These are phyloP conservation scores for Boletus bicolor DNA, from an alignment of 768 basidiomycete genomes.

Conservation along the genomic window DNA sequence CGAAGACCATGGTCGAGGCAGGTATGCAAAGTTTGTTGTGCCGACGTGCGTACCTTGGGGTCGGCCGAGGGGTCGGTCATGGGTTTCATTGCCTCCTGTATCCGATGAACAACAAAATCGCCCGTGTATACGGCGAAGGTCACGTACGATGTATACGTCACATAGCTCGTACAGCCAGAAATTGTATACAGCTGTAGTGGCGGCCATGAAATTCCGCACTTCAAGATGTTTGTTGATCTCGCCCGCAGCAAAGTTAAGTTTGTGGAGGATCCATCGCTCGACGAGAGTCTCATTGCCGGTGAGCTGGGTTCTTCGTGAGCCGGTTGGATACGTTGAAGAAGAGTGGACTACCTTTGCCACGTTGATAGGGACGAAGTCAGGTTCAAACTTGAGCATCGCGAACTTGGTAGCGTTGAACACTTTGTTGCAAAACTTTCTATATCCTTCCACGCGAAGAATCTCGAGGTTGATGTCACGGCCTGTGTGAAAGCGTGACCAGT, in stretches of 20 bases:
- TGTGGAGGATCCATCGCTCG: constrained; percentile 94
- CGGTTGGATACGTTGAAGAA: not conserved
- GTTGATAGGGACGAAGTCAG: constrained; percentile 71
- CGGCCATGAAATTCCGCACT: constrained; percentile 89
- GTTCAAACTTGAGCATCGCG: constrained; percentile 96
- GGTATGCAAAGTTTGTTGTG: constrained; percentile 94
- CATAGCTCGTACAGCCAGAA: constrained; percentile 99
- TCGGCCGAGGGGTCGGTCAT: constrained; percentile 83
- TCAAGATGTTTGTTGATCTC: constrained; percentile 74
- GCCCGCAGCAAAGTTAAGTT: constrained; percentile 76
- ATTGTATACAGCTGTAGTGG: constrained; percentile 79
- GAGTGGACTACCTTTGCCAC: constrained; percentile 54
- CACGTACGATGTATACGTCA: constrained; percentile 92
- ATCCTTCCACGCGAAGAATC: constrained; percentile 93
- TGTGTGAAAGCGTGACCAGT: constrained; percentile 26
- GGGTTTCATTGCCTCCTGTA: constrained; percentile 96
- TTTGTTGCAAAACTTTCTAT: constrained; percentile 99
- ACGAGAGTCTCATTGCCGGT: constrained; percentile 89
- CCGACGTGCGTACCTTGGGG: constrained; percentile 62
- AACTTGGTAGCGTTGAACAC: constrained; percentile 99
- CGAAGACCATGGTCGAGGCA: constrained; percentile 89
- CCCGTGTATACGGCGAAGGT: not conserved
- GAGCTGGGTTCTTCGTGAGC: constrained; percentile 45
- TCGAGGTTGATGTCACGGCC: constrained; percentile 98
- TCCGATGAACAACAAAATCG: not conserved